A percentile compares a stretch with the other conserved stretches of the same genome.
phyloP scores from a whole-genome alignment of 2,329 filamentous ascomycete species.

The Ilyonectria sp. region DNA sequence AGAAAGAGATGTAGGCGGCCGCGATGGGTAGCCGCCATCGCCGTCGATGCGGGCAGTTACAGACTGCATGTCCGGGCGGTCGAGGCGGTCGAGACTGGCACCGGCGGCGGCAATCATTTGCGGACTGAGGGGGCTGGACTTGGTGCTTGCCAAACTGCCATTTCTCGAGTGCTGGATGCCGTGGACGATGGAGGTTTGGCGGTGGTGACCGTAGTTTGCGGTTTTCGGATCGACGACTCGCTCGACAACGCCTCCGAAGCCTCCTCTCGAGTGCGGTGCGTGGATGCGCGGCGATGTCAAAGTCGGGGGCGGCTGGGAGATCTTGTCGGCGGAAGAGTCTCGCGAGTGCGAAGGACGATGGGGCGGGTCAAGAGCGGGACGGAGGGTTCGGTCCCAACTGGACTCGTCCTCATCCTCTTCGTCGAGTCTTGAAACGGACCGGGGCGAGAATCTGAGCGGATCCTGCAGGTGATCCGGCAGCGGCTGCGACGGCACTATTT shows the following conservation, averaged over 20 bases:
- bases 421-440: slow-evolving; percentile 66
- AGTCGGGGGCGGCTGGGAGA: slow-evolving; percentile 52
- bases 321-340: slow-evolving; percentile 72
- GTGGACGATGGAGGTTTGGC: slow-evolving; percentile 97
- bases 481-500: slow-evolving; percentile 71
- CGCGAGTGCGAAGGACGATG: slow-evolving; percentile 67
- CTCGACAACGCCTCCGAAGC: slow-evolving; percentile 62
- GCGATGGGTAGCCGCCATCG: slow-evolving; percentile 56
- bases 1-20: slow-evolving; percentile 65
- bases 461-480: slow-evolving; percentile 70
- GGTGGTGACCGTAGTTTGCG: slow-evolving; percentile 84
- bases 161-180: slow-evolving; percentile 94
- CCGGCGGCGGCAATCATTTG: slow-evolving; percentile 84
- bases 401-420: slow-evolving; percentile 67
- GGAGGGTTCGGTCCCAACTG: slow-evolving; percentile 67
- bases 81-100: slow-evolving; percentile 68
- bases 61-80: slow-evolving; percentile 66
- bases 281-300: slow-evolving; percentile 59
- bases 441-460: slow-evolving; percentile 66
- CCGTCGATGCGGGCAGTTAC: slow-evolving; percentile 61
- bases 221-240: slow-evolving; percentile 70
- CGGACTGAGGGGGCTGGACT: slow-evolving; percentile 88
- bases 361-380: slow-evolving; percentile 62
- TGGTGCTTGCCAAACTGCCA: slow-evolving; percentile 85
- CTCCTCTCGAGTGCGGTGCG: slow-evolving; percentile 58